Base-by-base conservation (phyloP, 371 early-diverging fungal genomes). In the Entomophthora muscae region DNA sequence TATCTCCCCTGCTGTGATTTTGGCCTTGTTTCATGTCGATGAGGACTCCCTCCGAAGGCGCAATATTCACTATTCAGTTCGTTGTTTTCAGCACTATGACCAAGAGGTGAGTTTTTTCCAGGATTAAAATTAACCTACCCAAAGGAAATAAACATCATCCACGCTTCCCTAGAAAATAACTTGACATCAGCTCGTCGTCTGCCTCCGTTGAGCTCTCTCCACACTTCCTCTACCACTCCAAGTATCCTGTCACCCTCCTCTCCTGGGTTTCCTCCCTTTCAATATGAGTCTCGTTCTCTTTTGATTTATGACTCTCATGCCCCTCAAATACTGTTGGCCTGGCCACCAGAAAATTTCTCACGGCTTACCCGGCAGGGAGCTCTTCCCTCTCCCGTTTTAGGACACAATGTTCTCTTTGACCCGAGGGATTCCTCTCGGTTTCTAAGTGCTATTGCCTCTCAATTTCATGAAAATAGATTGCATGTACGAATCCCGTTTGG, bases 281-380 rank as follows among this genome's bases (percentile, higher is more conserved):
- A 42, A 17, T 10, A 10, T 10, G 42, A 42, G 17, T 32, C 61
- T 22, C 31, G 61, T 2, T 21, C 17, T 22, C n/a, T 61, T 42
- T 22, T 61, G 7, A 17, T 61, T n/a, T 61, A 61, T 33, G 61
- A 61, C 42, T 33, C 61, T 13, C 21, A 23, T 10, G n/a, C 61
- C 5, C 61, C 61, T 17, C 23, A 26, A 22, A 17, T 61, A 23
- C 21, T 61, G 2, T 32, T 61, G 17, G 61, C 61, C 26, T 61
- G 61, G 61, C 61, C 61, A 61, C 17, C 21, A 17, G 42, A 61
- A 2, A 61, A 42, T 61, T 61, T 61, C 31, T 30, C 61, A 21
- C 13, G 31, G n/a, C 26, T 57, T 17, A 29, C 29, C 21, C 13
- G 2, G 31, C 42, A 42, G 5, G 42, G 42, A 5, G 42, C 42